Evolutionary conservation across 2,329 filamentous ascomycete species (phyloP).

Genomic region (Xylariaceae sp.): DNA sequence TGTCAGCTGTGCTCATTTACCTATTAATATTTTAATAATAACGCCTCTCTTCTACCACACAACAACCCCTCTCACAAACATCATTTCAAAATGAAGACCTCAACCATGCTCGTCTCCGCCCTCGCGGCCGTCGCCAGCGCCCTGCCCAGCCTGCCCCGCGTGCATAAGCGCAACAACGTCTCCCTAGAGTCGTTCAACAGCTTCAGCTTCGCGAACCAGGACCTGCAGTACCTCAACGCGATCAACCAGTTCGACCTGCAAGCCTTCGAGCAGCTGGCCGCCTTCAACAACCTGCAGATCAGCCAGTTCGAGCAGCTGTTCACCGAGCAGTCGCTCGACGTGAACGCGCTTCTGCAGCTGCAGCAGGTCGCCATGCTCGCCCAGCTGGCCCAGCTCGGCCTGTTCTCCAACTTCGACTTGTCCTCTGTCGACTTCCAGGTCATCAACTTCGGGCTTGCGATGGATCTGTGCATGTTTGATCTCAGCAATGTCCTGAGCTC

Average conservation of each 20-base stretch:
- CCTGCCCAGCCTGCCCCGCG: slow-evolving; percentile 33
- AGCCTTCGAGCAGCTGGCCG: slow-evolving; percentile 33
- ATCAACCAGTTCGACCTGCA: slow-evolving; percentile 31
- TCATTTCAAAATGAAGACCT: slow-evolving; percentile 51
- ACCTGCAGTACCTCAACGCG: slow-evolving; percentile 36
- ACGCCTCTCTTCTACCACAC: no score
- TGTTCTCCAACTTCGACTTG: slow-evolving; percentile 45
- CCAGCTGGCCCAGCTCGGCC: slow-evolving; percentile 37
- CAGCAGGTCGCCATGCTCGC: slow-evolving; percentile 30
- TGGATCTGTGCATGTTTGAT: slow-evolving; percentile 32
- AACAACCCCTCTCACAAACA: slow-evolving; percentile 17
- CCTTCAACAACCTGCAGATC: slow-evolving; percentile 35
- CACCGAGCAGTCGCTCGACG: slow-evolving; percentile 43
- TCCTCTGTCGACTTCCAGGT: slow-evolving; percentile 40
- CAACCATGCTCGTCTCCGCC: slow-evolving; percentile 41
- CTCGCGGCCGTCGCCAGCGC: slow-evolving; percentile 43
- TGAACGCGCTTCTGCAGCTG: slow-evolving; percentile 44
- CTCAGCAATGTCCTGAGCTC: slow-evolving; percentile 31
- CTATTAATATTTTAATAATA: slow-evolving; percentile 33
- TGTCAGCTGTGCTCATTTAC: slow-evolving; percentile 43
- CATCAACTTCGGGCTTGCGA: slow-evolving; percentile 39
- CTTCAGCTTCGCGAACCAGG: slow-evolving; percentile 31
- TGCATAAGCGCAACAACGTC: slow-evolving; percentile 25
- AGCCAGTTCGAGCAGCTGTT: slow-evolving; percentile 36
- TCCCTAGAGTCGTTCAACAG: slow-evolving; percentile 34